Conservation (phyloP, 2,329 filamentous ascomycete species). For the Aspergillus sp. region DNA sequence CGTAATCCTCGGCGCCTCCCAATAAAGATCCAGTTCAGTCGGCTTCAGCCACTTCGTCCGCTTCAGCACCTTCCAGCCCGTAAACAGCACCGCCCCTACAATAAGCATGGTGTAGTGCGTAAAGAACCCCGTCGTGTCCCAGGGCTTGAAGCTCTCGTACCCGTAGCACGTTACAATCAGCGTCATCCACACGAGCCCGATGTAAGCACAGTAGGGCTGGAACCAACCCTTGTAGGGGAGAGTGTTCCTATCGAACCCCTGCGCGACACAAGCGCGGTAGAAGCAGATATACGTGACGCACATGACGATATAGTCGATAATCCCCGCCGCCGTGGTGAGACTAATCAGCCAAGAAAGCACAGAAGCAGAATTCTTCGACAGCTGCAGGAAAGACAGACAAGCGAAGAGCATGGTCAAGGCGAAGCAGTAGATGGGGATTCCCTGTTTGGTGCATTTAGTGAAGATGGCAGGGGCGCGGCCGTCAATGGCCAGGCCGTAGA, state of each 20-base stretch:
- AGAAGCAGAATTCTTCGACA: background rate
- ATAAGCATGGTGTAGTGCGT: too few relatives aligned
- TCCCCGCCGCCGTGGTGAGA: background rate
- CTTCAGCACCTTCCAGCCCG: too few relatives aligned
- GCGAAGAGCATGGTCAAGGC: background rate
- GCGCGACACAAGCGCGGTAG: background rate
- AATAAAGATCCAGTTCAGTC: too few relatives aligned
- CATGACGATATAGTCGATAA: background rate
- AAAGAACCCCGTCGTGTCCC: too few relatives aligned
- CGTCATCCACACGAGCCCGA: too few relatives aligned
- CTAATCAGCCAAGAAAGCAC: background rate
- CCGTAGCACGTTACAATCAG: too few relatives aligned
- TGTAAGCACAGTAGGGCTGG: background rate
- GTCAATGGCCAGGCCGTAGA: constrained; percentile 55
- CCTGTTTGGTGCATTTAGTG: constrained; percentile 58
- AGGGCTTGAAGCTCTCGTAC: too few relatives aligned
- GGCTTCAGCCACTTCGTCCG: too few relatives aligned
- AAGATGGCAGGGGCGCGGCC: constrained; percentile 56
- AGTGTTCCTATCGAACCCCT: background rate
- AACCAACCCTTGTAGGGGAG: background rate
- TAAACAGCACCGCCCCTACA: too few relatives aligned
- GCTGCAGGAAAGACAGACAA: background rate
- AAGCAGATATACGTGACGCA: background rate
- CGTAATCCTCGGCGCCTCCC: too few relatives aligned
- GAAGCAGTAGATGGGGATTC: constrained; percentile 59